Conservation (phyloP, 192 early-diverging fungal species). For the Dispira simplex region DNA sequence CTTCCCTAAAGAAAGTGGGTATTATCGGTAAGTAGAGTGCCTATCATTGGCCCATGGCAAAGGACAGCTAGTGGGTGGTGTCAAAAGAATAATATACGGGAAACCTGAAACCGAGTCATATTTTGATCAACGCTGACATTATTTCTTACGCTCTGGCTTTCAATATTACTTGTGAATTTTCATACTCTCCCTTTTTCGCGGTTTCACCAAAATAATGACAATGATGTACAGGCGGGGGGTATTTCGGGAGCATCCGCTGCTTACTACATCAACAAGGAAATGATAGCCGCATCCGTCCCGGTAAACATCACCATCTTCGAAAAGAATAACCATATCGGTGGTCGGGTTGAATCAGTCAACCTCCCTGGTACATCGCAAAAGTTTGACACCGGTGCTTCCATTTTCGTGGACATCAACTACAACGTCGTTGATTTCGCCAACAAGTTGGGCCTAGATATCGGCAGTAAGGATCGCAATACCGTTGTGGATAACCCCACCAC, state of each 20-base stretch:
- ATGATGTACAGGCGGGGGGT: neutral
- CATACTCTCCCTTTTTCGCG: too few relatives aligned
- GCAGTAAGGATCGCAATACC: conserved; percentile 16
- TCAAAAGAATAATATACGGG: too few relatives aligned
- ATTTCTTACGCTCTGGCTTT: too few relatives aligned
- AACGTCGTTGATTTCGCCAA: conserved; percentile 32
- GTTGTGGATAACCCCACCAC: conserved; percentile 10
- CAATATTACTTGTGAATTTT: too few relatives aligned
- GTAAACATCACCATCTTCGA: conserved; percentile 34
- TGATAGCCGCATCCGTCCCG: neutral
- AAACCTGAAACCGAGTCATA: too few relatives aligned
- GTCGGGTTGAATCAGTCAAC: conserved; percentile 22
- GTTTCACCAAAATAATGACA: too few relatives aligned
- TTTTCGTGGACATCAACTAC: conserved; percentile 41
- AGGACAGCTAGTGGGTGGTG: too few relatives aligned
- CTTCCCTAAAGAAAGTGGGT: too few relatives aligned
- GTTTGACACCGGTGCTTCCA: conserved; percentile 44
- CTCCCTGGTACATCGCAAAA: conserved; percentile 16
- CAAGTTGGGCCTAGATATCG: conserved; percentile 32
- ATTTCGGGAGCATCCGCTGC: neutral
- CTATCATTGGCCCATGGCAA: too few relatives aligned
- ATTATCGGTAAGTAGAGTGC: too few relatives aligned
- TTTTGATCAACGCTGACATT: too few relatives aligned
- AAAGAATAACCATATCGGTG: conserved; percentile 30
- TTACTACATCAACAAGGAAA: neutral